Evolutionary conservation across 2,329 filamentous ascomycete species (phyloP), one percentile per base, ranked within the genome.

Genomic region (Botrytis porri): DNA sequence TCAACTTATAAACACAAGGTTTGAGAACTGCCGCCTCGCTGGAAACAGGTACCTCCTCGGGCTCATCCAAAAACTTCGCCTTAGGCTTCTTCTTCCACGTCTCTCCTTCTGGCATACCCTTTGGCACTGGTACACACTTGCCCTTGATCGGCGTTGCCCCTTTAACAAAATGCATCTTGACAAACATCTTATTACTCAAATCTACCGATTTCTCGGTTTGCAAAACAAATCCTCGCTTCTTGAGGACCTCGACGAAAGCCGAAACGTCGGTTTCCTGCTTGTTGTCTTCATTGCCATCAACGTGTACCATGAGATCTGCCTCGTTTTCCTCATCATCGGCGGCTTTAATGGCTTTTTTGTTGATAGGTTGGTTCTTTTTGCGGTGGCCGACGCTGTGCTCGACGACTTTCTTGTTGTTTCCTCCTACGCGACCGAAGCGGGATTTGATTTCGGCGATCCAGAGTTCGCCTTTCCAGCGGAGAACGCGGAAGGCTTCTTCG

Each of bases 381-480:
- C 89, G 86, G 78, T 89, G 87, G 22, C 93, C 93, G 1, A 95
- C 92, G 78, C 90, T 93, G 83, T 94, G 91, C 76, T 88, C 85
- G 69, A 94, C 81, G 65, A 93, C 80, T 79, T 82, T 77, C 74
- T 81, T 85, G 76, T 81, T 81, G 67, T 76, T 83, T 75, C 77
- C 83, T 76, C 84, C 86, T 65, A 89, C 86, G 62, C 89, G 87
- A 5, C 89, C 90, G 80, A 99, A 98, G 45, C 96, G 92, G 76
- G 90, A 93, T 85, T 98, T 98, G 83, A 99, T 98, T 84, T 99
- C 96, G 65, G 94, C 93, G 69, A 99, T 89, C 96, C 96, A 99
- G 71, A 97, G 90, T 85, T 99, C 96, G 77, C 96, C 96, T 80
- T 96, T 95, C 88, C 94, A 95, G 80, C 94, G 92, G 75, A 99